Evolutionary conservation across 2,329 filamentous ascomycete species (phyloP).

Genomic region (Penicillium sp.): DNA sequence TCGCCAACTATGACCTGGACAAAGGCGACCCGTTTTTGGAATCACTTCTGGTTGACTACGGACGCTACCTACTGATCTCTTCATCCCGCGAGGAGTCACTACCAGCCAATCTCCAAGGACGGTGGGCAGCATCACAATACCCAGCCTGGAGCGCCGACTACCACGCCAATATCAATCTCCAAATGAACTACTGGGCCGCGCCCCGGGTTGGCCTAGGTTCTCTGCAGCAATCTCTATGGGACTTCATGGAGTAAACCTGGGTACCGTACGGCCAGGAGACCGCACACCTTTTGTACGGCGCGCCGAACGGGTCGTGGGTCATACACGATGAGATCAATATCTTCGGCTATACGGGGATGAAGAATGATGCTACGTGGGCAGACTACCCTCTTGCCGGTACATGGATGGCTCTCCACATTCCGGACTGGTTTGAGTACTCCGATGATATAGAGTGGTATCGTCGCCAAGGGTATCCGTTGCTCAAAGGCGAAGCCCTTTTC

Average conservation of each 20-base stretch:
- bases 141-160: conserved; percentile 57
- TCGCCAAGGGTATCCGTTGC: conserved; percentile 50
- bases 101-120: conserved; percentile 57
- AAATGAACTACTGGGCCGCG: conserved; percentile 59
- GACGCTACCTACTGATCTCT: conserved; percentile 54
- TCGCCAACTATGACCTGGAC: conserved; percentile 18
- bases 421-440: conserved; percentile 56
- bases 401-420: conserved; percentile 61
- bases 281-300: conserved; percentile 54
- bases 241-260: conserved; percentile 56
- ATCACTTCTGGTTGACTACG: conserved; percentile 52
- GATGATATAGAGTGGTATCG: conserved; percentile 48
- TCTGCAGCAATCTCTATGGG: conserved; percentile 44
- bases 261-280: conserved; percentile 54
- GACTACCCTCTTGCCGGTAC: conserved; percentile 44
- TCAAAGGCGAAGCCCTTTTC: conserved; percentile 56
- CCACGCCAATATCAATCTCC: conserved; percentile 58
- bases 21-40: conserved; percentile 50
- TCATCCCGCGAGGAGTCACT: conserved; percentile 52
- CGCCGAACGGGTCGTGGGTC: conserved; percentile 50
- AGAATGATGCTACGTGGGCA: conserved; percentile 43
- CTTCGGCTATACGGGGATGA: conserved; percentile 56
- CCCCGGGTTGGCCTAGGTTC: conserved; percentile 10
- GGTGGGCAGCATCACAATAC: conserved; percentile 50
- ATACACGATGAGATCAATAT: conserved; percentile 58